Base-by-base conservation (phyloP, 129 eudicot genomes). In the Solidago caesia region DNA sequence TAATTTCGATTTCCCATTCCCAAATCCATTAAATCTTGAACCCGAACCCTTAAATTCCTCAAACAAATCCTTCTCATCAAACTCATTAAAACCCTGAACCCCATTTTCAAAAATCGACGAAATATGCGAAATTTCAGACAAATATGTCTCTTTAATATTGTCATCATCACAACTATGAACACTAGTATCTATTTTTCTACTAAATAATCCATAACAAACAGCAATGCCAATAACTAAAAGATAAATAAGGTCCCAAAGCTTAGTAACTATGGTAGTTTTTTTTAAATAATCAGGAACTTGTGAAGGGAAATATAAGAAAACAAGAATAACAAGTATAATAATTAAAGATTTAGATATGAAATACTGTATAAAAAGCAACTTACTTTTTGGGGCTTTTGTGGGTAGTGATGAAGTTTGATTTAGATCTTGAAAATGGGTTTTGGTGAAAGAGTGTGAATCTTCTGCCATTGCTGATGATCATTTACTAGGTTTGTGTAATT, bases 191-290 rank as follows among this genome's bases (percentile, higher is more conserved):
- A 42, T 44, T 81, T 69, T 84, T 79, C 89, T 78, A 76, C 87
- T 67, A 67, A 90, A 89, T 46, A 93, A 77, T 16, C 98, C 98
- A 78, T 93, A 93, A 66, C 87, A 90, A 65, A 90, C 86, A 44
- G 72, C 84, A 83, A 86, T 83, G 53, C 98, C 98, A 45, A 93
- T 88, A 63, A 88, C 77, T 55, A 89, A 73, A 61, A 93, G 92
- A 79, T 88, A 85, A 44, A 90, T 33, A 61, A 90, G 88, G 29
- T 93, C 98, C 98, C 96, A 93, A 41, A 83, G 66, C n/a, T 82
- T 70, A 9, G 80, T 80, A 42, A 81, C 49, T 26, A 86, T 41
- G 25, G 85, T 56, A 60, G 81, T 82, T 15, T 86, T 60, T 53
- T 66, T 83, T 45, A 88, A 55, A 68, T 84, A 81, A 0, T 83